These are phyloP conservation scores for Suillus alpinus DNA, from an alignment of 768 basidiomycete species.

Conservation along the genomic window DNA sequence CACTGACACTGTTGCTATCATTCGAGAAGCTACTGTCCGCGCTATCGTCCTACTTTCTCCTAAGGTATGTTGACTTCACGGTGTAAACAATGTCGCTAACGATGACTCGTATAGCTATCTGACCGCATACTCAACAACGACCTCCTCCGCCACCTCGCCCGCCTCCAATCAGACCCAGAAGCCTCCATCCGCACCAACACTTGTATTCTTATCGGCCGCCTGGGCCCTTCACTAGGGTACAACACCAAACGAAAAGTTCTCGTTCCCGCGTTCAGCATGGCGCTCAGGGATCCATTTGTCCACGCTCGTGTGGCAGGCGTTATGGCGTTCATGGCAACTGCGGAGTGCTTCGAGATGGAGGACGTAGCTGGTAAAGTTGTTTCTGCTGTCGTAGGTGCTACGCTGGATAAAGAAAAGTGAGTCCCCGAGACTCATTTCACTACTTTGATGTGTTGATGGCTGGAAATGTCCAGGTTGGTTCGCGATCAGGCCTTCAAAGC, in stretches of 20 bases:
- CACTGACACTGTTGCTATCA: slow-evolving; percentile 88
- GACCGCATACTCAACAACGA: slow-evolving; percentile 97
- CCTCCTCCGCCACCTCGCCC: slow-evolving; percentile 86
- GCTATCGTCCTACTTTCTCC: slow-evolving; percentile 81
- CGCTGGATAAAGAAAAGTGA: slow-evolving; percentile 94
- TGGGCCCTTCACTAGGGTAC: slow-evolving; percentile 80
- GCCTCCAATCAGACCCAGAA: slow-evolving; percentile 89
- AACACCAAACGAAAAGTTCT: slow-evolving; percentile 96
- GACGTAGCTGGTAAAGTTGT: slow-evolving; percentile 90
- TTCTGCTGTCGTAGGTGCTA: slow-evolving; percentile 73
- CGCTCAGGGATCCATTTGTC: slow-evolving; percentile 87
- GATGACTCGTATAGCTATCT: slow-evolving; percentile 52
- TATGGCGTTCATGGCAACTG: slow-evolving; percentile 94
- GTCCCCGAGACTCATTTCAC: slow-evolving; percentile 12
- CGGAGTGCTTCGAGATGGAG: slow-evolving; percentile 84
- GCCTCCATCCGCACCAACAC: slow-evolving; percentile 97
- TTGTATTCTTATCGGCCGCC: slow-evolving; percentile 89
- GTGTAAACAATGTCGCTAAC: background rate
- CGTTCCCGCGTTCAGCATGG: slow-evolving; percentile 89
- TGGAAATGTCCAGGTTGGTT: slow-evolving; percentile 57
- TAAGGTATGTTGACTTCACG: slow-evolving; percentile 51
- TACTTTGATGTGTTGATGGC: background rate
- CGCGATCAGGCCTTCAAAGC: slow-evolving; percentile 97
- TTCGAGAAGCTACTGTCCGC: slow-evolving; percentile 92
- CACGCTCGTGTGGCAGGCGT: slow-evolving; percentile 92